These are phyloP conservation scores for Ganoderma sp. DNA, from an alignment of 1,284 basidiomycete species.

Conservation along the genomic window DNA sequence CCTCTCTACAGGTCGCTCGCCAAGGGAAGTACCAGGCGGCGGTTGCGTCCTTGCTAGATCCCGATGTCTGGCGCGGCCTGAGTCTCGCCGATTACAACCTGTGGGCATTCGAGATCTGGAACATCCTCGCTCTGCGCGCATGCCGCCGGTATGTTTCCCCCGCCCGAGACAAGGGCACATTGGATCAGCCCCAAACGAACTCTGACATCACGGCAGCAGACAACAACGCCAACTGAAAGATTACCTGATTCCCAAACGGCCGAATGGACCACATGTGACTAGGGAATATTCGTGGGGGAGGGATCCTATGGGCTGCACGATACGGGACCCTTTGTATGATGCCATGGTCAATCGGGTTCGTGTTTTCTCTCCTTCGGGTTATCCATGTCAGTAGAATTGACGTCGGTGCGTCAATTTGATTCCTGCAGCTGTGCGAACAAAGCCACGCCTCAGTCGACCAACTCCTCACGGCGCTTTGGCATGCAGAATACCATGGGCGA, in stretches of 20 bases:
- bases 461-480: slow-evolving; percentile 74
- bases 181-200: background rate
- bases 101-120: slow-evolving; percentile 80
- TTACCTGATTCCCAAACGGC: slow-evolving; percentile 64
- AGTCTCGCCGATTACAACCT: slow-evolving; percentile 63
- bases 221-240: slow-evolving; percentile 69
- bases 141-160: slow-evolving; percentile 60
- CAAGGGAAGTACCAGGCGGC: slow-evolving; percentile 69
- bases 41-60: slow-evolving; percentile 67
- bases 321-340: slow-evolving; percentile 66
- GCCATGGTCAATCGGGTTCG: slow-evolving; percentile 67
- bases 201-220: slow-evolving; percentile 46
- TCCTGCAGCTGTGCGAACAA: slow-evolving; percentile 58
- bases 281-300: slow-evolving; percentile 57
- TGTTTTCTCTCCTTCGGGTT: slow-evolving; percentile 16
- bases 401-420: slow-evolving; percentile 3
- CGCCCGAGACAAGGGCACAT: background rate
- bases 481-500: slow-evolving; percentile 77
- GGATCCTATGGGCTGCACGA: slow-evolving; percentile 49
- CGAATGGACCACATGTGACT: slow-evolving; percentile 51
- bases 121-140: slow-evolving; percentile 68
- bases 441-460: slow-evolving; percentile 65
- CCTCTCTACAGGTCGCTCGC: slow-evolving; percentile 58
- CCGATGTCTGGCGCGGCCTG: slow-evolving; percentile 72
- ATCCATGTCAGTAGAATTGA: background rate